These are phyloP conservation scores for Pseudoturritis turrita DNA, from an alignment of 345 rosid species.

Conservation along the genomic window DNA sequence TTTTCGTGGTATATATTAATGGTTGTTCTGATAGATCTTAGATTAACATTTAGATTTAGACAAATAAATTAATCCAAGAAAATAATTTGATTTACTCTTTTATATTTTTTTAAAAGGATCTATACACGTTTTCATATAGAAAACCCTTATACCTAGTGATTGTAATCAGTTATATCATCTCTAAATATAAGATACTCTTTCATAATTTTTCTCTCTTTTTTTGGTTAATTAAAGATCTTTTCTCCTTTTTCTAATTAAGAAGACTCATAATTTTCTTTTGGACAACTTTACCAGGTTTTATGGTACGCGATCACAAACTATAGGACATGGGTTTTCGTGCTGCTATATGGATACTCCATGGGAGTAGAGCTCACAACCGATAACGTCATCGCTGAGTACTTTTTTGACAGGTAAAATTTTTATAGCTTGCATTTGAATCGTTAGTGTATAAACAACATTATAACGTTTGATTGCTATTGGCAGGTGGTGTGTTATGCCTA, in stretches of 20 bases:
- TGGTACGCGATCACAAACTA: constrained; percentile 83
- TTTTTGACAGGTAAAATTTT: constrained; percentile 64
- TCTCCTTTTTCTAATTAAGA: no score
- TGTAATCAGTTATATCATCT: not conserved
- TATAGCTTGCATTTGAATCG: no score
- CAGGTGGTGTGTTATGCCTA: no score
- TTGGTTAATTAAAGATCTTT: no score
- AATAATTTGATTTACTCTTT: not conserved
- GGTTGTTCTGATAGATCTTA: not conserved
- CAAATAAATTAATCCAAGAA: not conserved
- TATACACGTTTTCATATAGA: not conserved
- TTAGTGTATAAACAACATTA: no score
- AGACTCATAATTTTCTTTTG: not conserved
- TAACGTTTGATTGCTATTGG: no score
- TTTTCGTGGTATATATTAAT: not conserved
- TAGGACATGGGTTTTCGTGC: constrained; percentile 85
- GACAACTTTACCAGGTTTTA: constrained; percentile 46
- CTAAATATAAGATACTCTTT: not conserved
- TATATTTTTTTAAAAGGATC: not conserved
- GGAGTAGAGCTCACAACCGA: constrained; percentile 82
- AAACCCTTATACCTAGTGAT: not conserved
- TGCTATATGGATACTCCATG: constrained; percentile 84
- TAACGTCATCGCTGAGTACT: constrained; percentile 78
- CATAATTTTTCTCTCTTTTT: not conserved
- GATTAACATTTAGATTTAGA: not conserved